Base-by-base conservation (phyloP, 345 rosid genomes). In the Cardamine resedifolia region DNA sequence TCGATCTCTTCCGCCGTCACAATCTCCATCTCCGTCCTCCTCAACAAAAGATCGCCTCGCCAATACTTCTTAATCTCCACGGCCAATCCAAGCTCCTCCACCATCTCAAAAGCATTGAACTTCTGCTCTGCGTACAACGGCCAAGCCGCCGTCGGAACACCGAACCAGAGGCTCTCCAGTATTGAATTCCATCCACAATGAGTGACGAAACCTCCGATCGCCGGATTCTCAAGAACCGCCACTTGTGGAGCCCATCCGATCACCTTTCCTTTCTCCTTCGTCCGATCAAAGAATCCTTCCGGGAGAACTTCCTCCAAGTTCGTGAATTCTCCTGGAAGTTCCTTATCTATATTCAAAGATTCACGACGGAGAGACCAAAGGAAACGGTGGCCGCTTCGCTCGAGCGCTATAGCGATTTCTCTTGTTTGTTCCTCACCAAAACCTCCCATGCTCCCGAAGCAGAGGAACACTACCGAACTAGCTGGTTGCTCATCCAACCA, bases 161-260 rank as follows among this genome's bases (percentile, higher is more conserved):
- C 87, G 16, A 77, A 81, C 88, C 88, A 84, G 16, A 85, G 30
- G 21, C 86, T 83, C 72, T 88, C 91, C 3, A 86, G 23, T 0
- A 28, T 77, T 0, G 95, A 88, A 52, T 86, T 85, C 91, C 91
- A 87, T 2, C 90, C 90, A 8, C 88, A 83, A 19, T 88, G 89
- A 7, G 88, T 34, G 4, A 85, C 80, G 15, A 87, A 85, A 1
- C 87, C 88, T 6, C 85, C 88, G 0, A 81, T 15, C 0, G 90
- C 81, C 0, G 66, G 51, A 20, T 85, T 86, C 2, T 30, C 84
- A 10, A 87, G 52, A 1, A 87, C 49, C 0, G 65, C 64, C 8
- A 50, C 71, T 8, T 87, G 90, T 9, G 87, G 87, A 2, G 86
- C 90, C 92, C 92, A 82, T 31, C 91, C 87, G 0, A 77, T 74